Conservation (phyloP, 495 filamentous ascomycete genomes). For the Achaetomiella virescens region DNA sequence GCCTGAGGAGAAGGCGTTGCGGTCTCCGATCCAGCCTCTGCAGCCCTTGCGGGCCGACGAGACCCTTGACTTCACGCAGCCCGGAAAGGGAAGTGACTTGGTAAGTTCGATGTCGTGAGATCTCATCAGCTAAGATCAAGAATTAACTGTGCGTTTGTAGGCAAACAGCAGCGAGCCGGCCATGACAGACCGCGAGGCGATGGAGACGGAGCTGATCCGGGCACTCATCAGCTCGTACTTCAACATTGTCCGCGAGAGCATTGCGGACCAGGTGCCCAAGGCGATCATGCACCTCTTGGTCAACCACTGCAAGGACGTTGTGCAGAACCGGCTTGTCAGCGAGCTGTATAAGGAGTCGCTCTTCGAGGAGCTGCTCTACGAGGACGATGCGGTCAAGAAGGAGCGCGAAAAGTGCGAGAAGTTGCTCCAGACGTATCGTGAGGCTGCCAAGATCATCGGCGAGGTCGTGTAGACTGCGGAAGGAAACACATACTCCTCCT, state of each 20-base stretch:
- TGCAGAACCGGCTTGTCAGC: constrained; percentile 93
- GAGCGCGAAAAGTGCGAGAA: constrained; percentile 98
- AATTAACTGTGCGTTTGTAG: constrained; percentile 30
- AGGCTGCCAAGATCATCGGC: constrained; percentile 94
- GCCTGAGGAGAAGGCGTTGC: constrained; percentile 55
- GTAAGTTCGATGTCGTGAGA: constrained; percentile 45
- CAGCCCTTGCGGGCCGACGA: constrained; percentile 30
- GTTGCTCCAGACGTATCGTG: constrained; percentile 85
- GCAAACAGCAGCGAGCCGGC: constrained; percentile 61
- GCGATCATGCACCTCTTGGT: constrained; percentile 98
- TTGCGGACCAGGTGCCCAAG: constrained; percentile 96
- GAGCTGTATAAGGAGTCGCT: constrained; percentile 92
- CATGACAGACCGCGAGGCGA: constrained; percentile 87
- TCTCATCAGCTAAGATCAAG: not conserved
- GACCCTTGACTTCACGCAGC: constrained; percentile 28
- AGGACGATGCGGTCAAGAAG: constrained; percentile 94
- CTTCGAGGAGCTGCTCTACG: constrained; percentile 90
- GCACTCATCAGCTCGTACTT: constrained; percentile 96
- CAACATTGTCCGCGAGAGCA: constrained; percentile 94
- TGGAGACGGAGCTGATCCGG: constrained; percentile 96
- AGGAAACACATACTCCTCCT: too few relatives aligned
- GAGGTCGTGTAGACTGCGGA: constrained; percentile 69
- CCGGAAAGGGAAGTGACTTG: constrained; percentile 33
- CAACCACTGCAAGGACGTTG: constrained; percentile 94
- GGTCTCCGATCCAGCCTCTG: constrained; percentile 29